Evolutionary conservation across 495 filamentous ascomycete species (phyloP), one percentile per base, ranked within the genome.

Genomic region (Tricharina praecox): DNA sequence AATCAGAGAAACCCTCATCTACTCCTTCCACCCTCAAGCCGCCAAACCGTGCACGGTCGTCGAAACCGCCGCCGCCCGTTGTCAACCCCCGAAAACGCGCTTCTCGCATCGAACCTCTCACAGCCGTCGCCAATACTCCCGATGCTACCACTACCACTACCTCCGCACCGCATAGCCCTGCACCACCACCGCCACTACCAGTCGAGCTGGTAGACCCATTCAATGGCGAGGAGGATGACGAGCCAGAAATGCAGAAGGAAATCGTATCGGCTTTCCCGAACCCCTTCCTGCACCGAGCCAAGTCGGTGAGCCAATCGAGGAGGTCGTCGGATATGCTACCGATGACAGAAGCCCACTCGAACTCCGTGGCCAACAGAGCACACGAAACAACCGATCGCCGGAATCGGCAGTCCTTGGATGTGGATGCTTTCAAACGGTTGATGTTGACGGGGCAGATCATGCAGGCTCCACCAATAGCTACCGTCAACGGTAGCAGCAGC

Each of bases 341-440:
- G 40, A 25, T 43, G 24, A 25, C 40, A 16, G 13, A 11, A 10
- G 40, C 1, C 20, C 34, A 37, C 18, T 9, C 8, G 34, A 19
- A 9, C n/a, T 40, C 11, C 20, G 10, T 20, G n/a, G 18, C 18
- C 2, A 19, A n/a, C n/a, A 40, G 37, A 2, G 10, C 37, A 40
- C 21, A 15, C 21, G 2, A 19, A 10, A 16, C 40, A 10, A 18
- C 13, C 21, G 18, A 24, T 11, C 21, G 40, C 13, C 19, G 40
- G 13, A 26, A 11, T 34, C 47, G 57, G 18, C 56, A 60, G 37
- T 56, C 52, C 2, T 43, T 60, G 19, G 57, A 60, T 23, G 56
- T 50, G 0, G 57, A 60, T 13, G 50, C 53, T 1, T 60, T 60
- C 50, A 60, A 60, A 23, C 45, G 52, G 1, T 41, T 60, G 16